These are phyloP conservation scores for Saccharomyces hybrid DNA, from an alignment of 1,139 yeast species.

Conservation along the genomic window DNA sequence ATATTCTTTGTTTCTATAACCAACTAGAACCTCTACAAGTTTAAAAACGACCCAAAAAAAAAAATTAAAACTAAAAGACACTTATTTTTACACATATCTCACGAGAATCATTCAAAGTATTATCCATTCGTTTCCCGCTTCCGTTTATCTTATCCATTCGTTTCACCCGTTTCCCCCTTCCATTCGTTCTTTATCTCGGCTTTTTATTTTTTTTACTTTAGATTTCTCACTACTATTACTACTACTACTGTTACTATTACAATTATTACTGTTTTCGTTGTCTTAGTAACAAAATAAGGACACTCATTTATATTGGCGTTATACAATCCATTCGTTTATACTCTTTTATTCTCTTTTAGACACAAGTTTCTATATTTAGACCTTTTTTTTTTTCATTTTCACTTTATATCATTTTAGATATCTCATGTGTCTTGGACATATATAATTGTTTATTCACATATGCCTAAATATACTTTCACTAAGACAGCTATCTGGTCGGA, in stretches of 20 bases:
- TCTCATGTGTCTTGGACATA: background rate
- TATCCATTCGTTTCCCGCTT: background rate
- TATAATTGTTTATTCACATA: background rate
- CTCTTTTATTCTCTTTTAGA: background rate
- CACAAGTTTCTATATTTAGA: background rate
- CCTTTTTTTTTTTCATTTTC: background rate
- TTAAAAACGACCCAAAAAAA: background rate
- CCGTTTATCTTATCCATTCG: background rate
- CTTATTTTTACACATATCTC: background rate
- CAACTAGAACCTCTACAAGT: background rate
- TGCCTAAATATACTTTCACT: too few relatives aligned
- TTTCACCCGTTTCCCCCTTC: background rate
- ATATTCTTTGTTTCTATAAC: background rate
- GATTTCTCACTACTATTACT: background rate
- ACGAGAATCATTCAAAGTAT: background rate
- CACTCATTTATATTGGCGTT: background rate
- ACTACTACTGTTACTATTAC: background rate
- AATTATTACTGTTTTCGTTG: background rate
- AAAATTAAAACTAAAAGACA: too few relatives aligned
- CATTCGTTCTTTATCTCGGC: constrained; percentile 1
- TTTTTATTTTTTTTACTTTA: background rate
- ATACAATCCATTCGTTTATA: background rate
- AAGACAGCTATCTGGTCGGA: too few relatives aligned
- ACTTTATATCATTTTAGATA: background rate
- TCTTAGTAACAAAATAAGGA: background rate